Evolutionary conservation across 257 asterid genomes (phyloP).

Genomic region (Eustoma russellianum): DNA sequence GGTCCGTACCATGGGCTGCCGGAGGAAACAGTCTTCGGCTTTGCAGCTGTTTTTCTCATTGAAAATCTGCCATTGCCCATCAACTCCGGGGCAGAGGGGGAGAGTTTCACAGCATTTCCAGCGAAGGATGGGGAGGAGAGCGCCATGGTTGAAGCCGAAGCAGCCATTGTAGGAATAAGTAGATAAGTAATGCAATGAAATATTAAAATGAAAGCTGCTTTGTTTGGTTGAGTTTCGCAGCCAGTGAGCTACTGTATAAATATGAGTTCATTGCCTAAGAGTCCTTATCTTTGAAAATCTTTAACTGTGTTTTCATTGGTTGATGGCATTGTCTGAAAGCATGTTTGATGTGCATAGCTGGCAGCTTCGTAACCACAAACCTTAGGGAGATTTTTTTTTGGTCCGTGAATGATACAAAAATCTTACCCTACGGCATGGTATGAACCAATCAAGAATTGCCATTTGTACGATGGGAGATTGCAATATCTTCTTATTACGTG

Average conservation of each 20-base stretch:
- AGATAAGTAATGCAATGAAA: too few species aligned
- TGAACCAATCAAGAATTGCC: too few species aligned
- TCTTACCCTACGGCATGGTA: too few species aligned
- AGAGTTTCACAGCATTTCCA: slow-evolving; percentile 33
- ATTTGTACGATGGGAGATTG: too few species aligned
- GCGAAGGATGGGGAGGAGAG: slow-evolving; percentile 49
- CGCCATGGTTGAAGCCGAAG: slow-evolving; percentile 23
- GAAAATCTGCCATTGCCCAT: slow-evolving; percentile 34
- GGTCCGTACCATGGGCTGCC: slow-evolving; percentile 51
- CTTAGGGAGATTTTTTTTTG: too few species aligned
- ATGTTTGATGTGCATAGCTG: too few species aligned
- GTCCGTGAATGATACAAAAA: too few species aligned
- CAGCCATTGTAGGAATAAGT: too few species aligned
- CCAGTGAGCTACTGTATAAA: not conserved
- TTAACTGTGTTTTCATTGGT: not conserved
- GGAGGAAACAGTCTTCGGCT: slow-evolving; percentile 14
- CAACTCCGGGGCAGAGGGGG: slow-evolving; percentile 21
- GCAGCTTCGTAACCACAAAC: too few species aligned
- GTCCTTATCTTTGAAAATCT: slow-evolving; percentile 7
- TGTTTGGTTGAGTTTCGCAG: not conserved
- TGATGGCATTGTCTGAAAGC: not conserved
- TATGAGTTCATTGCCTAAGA: not conserved
- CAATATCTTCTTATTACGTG: too few species aligned
- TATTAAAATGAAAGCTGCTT: not conserved
- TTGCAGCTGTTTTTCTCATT: slow-evolving; percentile 27